Conservation (phyloP, 441 rosid species). For the Metrosideros polymorpha region DNA sequence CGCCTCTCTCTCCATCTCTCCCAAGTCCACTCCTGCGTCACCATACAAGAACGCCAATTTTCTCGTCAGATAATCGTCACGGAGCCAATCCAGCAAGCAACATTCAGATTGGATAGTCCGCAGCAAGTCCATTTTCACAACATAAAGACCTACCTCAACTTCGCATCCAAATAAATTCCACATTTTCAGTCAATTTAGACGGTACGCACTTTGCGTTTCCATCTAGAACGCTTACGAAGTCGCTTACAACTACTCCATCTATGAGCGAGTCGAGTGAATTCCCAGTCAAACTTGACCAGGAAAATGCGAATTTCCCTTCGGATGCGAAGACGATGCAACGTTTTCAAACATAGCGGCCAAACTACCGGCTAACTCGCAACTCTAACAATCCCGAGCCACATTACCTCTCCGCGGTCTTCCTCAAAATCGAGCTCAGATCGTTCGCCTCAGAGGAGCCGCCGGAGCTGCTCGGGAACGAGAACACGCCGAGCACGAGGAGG, state of each 20-base stretch:
- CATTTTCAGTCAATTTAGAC: neutral
- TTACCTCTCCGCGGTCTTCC: constrained; percentile 26
- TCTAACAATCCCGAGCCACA: neutral
- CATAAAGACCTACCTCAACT: neutral
- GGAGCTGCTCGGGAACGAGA: constrained; percentile 53
- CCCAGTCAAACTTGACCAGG: neutral
- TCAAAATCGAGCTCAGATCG: constrained; percentile 64
- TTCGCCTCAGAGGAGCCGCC: constrained; percentile 34
- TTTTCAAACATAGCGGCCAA: neutral
- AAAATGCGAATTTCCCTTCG: neutral
- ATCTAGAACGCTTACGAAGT: neutral
- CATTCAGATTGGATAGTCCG: neutral
- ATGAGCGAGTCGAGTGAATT: neutral
- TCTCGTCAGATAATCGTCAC: neutral
- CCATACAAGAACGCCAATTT: neutral
- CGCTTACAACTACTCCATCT: neutral
- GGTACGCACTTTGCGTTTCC: neutral
- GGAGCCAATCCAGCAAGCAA: neutral
- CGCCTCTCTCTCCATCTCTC: constrained; percentile 36
- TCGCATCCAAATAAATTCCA: neutral
- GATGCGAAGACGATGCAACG: neutral
- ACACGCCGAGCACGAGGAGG: constrained; percentile 61
- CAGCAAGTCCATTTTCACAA: neutral
- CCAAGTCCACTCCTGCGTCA: constrained; percentile 14
- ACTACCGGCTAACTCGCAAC: neutral